Evolutionary conservation across 2,329 filamentous ascomycete genomes (phyloP).

Genomic region (Fusarium armeniacum): DNA sequence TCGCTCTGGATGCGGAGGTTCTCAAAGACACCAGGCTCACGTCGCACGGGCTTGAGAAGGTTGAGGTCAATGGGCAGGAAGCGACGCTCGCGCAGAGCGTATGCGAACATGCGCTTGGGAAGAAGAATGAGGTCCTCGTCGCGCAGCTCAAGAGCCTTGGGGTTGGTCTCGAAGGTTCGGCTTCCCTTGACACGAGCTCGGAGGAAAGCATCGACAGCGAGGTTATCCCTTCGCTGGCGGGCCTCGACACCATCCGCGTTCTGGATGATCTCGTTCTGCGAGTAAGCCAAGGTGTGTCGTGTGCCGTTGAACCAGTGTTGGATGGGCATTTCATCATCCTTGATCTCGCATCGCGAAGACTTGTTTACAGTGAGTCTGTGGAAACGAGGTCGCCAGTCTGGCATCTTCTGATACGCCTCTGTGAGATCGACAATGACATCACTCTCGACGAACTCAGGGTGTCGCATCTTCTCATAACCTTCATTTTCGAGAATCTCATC

Average conservation of each 20-base stretch:
- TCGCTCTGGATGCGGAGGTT: conserved; percentile 58
- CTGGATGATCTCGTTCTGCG: conserved; percentile 56
- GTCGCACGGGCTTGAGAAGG: conserved; percentile 54
- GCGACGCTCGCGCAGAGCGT: conserved; percentile 57
- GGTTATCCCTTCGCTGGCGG: conserved; percentile 56
- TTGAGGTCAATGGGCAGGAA: conserved; percentile 57
- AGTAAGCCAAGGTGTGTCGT: conserved; percentile 52
- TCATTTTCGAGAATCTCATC: conserved; percentile 53
- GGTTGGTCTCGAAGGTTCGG: conserved; percentile 54
- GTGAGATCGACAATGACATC: conserved; percentile 61
- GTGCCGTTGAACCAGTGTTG: conserved; percentile 56
- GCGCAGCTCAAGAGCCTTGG: conserved; percentile 48
- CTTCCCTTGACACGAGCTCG: conserved; percentile 54
- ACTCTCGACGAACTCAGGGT: conserved; percentile 59
- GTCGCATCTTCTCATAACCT: conserved; percentile 54
- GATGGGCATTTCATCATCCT: conserved; percentile 56
- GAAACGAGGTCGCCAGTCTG: conserved; percentile 55
- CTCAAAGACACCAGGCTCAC: conserved; percentile 57
- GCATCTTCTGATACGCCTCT: conserved; percentile 58
- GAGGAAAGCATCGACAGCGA: conserved; percentile 54
- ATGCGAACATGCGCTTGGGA: conserved; percentile 59
- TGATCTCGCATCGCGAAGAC: conserved; percentile 50
- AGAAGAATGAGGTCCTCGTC: conserved; percentile 54
- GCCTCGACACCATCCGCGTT: conserved; percentile 55
- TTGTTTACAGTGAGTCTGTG: conserved; percentile 52